phyloP scores from a whole-genome alignment of 345 rosid species.

The Eucalyptus polybractea region DNA sequence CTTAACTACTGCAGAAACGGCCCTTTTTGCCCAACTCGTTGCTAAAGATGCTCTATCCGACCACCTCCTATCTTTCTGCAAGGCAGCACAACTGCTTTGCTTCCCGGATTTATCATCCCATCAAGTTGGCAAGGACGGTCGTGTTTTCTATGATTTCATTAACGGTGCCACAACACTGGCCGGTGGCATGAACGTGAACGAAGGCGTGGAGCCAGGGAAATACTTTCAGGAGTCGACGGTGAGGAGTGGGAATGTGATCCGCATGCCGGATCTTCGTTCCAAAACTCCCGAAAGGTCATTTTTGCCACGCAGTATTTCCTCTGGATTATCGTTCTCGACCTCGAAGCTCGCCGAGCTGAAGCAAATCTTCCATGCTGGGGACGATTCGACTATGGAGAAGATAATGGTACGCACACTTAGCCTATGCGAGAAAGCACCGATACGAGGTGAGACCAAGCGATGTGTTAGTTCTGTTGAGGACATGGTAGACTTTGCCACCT shows the following conservation, averaged over 20 bases:
- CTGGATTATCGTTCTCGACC: too few relatives aligned
- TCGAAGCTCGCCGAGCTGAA: too few relatives aligned
- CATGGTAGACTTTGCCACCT: conserved; percentile 53
- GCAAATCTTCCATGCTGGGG: too few relatives aligned
- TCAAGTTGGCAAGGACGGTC: too few relatives aligned
- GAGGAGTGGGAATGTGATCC: too few relatives aligned
- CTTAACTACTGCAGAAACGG: conserved; percentile 45
- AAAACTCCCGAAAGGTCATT: too few relatives aligned
- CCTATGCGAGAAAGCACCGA: conserved; percentile 57
- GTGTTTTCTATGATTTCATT: conserved; percentile 2
- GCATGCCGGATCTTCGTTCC: too few relatives aligned
- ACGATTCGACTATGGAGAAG: too few relatives aligned
- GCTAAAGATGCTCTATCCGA: conserved; percentile 35
- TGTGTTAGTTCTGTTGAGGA: conserved; percentile 83
- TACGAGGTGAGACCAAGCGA: conserved; percentile 59
- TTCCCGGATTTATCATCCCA: too few relatives aligned
- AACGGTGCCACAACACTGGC: neutral
- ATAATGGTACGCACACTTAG: conserved; percentile 11
- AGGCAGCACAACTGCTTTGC: too few relatives aligned
- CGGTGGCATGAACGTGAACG: conserved; percentile 34
- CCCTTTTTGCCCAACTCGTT: conserved; percentile 59
- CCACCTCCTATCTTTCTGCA: neutral
- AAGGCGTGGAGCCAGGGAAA: conserved; percentile 32
- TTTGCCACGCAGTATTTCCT: too few relatives aligned
- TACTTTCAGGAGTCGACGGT: too few relatives aligned